Percentiles rank a stretch among this genome's conserved stretches.
Evolutionary conservation across 2,329 filamentous ascomycete species (phyloP).

Genomic region (Setomelanomma holmii): DNA sequence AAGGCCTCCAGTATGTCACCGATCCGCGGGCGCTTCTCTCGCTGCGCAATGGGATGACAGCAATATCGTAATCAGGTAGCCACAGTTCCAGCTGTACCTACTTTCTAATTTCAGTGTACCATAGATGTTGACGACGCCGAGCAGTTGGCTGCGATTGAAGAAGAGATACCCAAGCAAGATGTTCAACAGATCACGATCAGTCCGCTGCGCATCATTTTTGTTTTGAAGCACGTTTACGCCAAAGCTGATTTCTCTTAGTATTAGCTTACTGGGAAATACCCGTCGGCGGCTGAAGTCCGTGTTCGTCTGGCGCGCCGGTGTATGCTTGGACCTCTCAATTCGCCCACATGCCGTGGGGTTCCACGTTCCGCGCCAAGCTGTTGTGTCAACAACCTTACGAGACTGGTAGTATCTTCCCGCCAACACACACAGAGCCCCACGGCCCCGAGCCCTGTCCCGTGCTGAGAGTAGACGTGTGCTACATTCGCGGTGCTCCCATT

Average conservation of each 20-base stretch:
- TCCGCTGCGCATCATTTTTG: slow-evolving; percentile 5
- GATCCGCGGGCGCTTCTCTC: slow-evolving; percentile 92
- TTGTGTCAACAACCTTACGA: slow-evolving; percentile 14
- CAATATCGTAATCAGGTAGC: slow-evolving; percentile 32
- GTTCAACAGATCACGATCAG: slow-evolving; percentile 19
- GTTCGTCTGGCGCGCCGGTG: slow-evolving; percentile 7
- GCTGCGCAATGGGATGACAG: slow-evolving; percentile 79
- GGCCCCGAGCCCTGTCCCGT: slow-evolving; percentile 26
- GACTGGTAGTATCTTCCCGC: slow-evolving; percentile 28
- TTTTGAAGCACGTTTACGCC: slow-evolving; percentile 9
- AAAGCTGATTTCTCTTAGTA: slow-evolving; percentile 27
- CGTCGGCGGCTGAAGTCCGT: slow-evolving; percentile 7
- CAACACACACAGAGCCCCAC: slow-evolving; percentile 37
- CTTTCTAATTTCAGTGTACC: slow-evolving; percentile 42
- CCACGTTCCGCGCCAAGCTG: slow-evolving; percentile 21
- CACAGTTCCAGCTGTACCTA: slow-evolving; percentile 15
- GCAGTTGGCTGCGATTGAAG: slow-evolving; percentile 35
- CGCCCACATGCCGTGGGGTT: too few relatives aligned
- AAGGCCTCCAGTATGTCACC: slow-evolving; percentile 94
- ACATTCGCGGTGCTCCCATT: slow-evolving; percentile 13
- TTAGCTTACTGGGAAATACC: slow-evolving; percentile 11
- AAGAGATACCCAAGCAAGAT: slow-evolving; percentile 45
- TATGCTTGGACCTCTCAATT: slow-evolving; percentile 20
- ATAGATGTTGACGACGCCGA: slow-evolving; percentile 34
- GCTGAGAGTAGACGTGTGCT: slow-evolving; percentile 21